Evolutionary conservation across 768 basidiomycete genomes (phyloP).

Genomic region (Imleria badia): DNA sequence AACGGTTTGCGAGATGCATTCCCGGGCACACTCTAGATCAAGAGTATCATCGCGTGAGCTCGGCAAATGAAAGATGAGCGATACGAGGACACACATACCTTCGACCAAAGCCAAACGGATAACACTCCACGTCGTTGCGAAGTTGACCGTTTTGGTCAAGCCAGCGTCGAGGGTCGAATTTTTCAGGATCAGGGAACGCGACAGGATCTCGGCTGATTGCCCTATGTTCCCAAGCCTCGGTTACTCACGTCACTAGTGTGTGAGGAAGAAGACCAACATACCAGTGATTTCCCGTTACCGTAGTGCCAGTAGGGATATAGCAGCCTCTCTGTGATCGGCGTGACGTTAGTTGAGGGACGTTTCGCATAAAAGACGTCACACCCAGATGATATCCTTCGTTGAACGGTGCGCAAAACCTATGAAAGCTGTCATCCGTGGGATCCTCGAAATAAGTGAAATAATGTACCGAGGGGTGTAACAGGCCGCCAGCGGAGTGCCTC

Average conservation of each 20-base stretch:
- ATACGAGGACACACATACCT: conserved; percentile 13
- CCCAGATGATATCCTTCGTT: conserved; percentile 64
- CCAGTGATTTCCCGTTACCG: conserved; percentile 22
- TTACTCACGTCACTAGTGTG: neutral
- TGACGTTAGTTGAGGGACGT: conserved; percentile 30
- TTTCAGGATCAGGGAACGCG: conserved; percentile 56
- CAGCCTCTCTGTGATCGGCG: conserved; percentile 13
- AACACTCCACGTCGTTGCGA: conserved; percentile 46
- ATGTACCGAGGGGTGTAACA: conserved; percentile 26
- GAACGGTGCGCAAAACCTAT: conserved; percentile 56
- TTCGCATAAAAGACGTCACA: conserved; percentile 12
- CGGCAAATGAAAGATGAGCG: neutral
- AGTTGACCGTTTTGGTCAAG: conserved; percentile 41
- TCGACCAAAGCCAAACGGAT: conserved; percentile 55
- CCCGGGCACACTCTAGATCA: conserved; percentile 57
- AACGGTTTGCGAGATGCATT: conserved; percentile 49
- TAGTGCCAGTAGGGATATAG: conserved; percentile 25
- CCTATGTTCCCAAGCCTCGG: conserved; percentile 31
- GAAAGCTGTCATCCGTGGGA: neutral
- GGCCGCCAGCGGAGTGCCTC: conserved; percentile 41
- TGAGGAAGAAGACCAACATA: neutral
- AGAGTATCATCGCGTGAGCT: too few species aligned
- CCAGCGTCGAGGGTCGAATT: conserved; percentile 60
- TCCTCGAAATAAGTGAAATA: too few species aligned
- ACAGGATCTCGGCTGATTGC: conserved; percentile 54